Conservation (phyloP, 345 rosid genomes). For the Salix udensis region DNA sequence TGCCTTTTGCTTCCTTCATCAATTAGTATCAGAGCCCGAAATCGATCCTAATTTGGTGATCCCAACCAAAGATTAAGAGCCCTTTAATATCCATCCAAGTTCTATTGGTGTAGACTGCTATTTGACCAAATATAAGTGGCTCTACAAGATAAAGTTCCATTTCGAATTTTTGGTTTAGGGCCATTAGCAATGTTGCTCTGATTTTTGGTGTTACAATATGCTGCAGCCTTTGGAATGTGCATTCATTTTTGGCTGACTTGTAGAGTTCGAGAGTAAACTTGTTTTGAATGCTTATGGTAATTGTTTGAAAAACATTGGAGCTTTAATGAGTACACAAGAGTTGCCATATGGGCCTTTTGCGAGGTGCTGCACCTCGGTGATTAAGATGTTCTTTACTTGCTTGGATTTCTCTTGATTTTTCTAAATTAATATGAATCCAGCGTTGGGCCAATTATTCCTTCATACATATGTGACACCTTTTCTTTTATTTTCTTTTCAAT, state of each 20-base stretch:
- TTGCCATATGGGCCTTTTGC: background rate
- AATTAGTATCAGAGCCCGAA: background rate
- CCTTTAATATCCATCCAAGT: background rate
- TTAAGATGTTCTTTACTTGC: background rate
- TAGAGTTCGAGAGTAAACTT: background rate
- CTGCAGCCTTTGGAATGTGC: background rate
- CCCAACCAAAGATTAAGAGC: background rate
- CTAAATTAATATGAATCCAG: background rate
- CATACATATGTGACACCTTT: slow-evolving; percentile 1
- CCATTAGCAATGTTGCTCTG: background rate
- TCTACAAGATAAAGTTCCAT: background rate
- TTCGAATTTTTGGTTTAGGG: background rate
- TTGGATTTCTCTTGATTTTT: background rate
- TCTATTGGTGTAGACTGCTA: background rate
- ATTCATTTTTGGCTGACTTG: background rate
- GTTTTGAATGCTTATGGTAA: background rate
- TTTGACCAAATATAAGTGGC: background rate
- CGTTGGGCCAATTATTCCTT: background rate
- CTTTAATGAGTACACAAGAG: background rate
- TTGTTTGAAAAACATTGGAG: background rate
- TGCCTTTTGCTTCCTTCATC: background rate
- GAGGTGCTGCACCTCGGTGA: background rate
- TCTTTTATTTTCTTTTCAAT: background rate
- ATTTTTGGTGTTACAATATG: background rate
- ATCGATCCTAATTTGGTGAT: too few species aligned